Conservation (phyloP, 768 basidiomycete genomes). For the Pholiota conissans region DNA sequence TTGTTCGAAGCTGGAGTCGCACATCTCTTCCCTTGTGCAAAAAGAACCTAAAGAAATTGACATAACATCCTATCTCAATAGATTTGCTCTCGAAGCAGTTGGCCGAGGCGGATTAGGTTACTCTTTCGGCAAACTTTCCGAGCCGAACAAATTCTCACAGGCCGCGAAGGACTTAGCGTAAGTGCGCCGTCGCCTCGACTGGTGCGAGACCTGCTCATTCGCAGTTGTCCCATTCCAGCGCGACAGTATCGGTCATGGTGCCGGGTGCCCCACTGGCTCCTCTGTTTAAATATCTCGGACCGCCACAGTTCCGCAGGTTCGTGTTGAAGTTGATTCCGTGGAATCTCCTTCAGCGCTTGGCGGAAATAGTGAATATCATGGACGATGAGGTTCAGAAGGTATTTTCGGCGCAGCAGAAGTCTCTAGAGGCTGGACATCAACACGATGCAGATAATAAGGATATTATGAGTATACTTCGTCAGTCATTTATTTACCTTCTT, state of each 20-base stretch:
- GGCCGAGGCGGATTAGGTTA: conserved; percentile 5
- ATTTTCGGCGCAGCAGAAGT: conserved; percentile 1
- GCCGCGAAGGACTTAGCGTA: conserved; percentile 6
- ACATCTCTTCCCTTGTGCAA: conserved; percentile 1
- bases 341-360: conserved; percentile 2
- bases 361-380: conserved; percentile 8
- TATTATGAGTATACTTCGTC: conserved; percentile 7
- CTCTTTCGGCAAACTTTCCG: conserved; percentile 1
- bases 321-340: conserved; percentile 1
- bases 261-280: conserved; percentile 5
- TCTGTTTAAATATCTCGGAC: conserved; percentile 4
- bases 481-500: neutral
- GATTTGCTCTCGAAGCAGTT: conserved; percentile 6
- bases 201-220: neutral
- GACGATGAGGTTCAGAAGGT: conserved; percentile 1
- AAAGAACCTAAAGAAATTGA: neutral
- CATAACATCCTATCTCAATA: conserved; percentile 1
- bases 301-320: conserved; percentile 2
- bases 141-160: conserved; percentile 2
- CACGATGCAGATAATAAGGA: conserved; percentile 4
- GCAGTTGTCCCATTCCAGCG: neutral
- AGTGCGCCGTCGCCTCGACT: neutral
- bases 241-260: conserved; percentile 8
- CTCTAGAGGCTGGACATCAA: neutral
- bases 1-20: neutral